Base-by-base conservation (phyloP, 257 asterid species). In the Jacaranda copaia region DNA sequence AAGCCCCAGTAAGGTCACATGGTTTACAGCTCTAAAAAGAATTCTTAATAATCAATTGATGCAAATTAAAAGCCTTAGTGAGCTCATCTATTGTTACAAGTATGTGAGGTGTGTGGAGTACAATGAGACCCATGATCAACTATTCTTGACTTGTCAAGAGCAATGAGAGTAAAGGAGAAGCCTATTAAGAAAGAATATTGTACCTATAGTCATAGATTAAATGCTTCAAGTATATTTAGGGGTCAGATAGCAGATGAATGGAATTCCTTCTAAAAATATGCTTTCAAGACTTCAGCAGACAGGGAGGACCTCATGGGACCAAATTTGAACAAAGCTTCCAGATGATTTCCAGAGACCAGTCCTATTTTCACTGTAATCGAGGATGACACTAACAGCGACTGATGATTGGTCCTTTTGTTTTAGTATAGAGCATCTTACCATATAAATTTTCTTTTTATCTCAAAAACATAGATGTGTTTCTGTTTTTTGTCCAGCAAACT, bases 1-100 rank as follows among this genome's bases (percentile, higher is more conserved):
- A 43, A 25, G 59, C 80, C 48, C 15, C 8, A 40, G 35, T 11
- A 18, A 55, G 56, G 39, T n/a, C 35, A 67, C 7, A 45, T 45
- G 60, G 65, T 75, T 36, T 45, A 68, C 32, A 25, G 14, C 39
- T 67, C 70, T 16, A 3, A 32, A 58, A 48, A n/a, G 69, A 69
- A 45, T 57, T 62, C 73, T 62, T 25, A 8, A 45, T 15, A 52
- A 32, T 57, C 35, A 68, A 57, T 25, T n/a, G 68, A 11, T 58
- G 61, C 0, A 13, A 14, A 42, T 55, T 32, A 18, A 55, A 25
- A 60, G 40, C 52, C 77, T 16, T 56, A 60, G 52, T 5, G 46
- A 59, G 64, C 65, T n/a, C 52, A 58, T 16, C 36, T 13, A 16
- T 32, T 13, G 11, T 46, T 8, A 32, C 57, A 38, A 35, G 64